A percentile compares a stretch with the other conserved stretches of the same genome.
Evolutionary conservation across 2,329 filamentous ascomycete species (phyloP).

Genomic region (Fusarium brevicatenulatum): DNA sequence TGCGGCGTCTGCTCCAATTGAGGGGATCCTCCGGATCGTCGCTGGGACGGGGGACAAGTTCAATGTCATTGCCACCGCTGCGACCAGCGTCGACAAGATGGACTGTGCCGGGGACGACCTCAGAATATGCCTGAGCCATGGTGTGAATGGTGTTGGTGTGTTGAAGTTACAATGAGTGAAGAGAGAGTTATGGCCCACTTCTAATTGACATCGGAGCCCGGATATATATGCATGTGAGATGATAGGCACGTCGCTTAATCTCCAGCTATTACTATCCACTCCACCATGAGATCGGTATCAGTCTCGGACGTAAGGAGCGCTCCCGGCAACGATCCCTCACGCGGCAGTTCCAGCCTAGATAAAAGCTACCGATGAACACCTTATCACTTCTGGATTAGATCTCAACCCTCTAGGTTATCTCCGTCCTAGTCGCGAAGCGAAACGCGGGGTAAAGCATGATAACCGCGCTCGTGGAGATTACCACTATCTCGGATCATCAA

Average conservation of each 20-base stretch:
- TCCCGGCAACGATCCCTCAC: neutral
- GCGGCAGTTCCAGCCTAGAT: neutral
- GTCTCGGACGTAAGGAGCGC: neutral
- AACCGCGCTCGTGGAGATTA: neutral
- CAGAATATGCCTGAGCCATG: neutral
- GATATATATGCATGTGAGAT: neutral
- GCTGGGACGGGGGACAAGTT: constrained; percentile 1
- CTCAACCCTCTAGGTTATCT: neutral
- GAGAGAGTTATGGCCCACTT: rapidly evolving
- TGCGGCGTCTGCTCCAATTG: neutral
- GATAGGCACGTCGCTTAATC: neutral
- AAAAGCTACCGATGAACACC: neutral
- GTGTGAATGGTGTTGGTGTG: neutral
- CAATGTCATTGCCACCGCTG: neutral
- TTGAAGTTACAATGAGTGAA: neutral
- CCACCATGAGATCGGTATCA: neutral
- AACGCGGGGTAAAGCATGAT: neutral
- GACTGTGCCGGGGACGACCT: neutral
- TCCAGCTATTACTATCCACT: neutral
- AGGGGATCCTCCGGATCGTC: constrained; percentile 4
- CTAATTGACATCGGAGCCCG: too few species aligned
- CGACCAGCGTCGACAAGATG: neutral
- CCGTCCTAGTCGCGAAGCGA: neutral
- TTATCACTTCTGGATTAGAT: neutral
- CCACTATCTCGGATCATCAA: neutral